Conservation (phyloP, 805 yeast species). For the Kregervanrija fluxuum region DNA sequence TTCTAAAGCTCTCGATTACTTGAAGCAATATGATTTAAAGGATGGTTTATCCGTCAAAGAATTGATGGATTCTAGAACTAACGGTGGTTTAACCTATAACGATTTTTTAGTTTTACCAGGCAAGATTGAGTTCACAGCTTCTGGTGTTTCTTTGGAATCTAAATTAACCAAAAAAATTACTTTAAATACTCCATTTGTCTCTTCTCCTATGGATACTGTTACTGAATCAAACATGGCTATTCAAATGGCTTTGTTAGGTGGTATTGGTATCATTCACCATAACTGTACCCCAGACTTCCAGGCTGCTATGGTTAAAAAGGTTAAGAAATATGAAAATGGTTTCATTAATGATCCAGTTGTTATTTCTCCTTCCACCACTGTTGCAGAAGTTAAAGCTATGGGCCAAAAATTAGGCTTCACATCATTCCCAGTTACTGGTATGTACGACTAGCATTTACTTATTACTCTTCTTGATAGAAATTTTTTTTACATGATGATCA, state of each 20-base stretch:
- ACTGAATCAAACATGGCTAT: constrained; percentile 98
- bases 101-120: constrained; percentile 96
- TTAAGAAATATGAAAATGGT: constrained; percentile 95
- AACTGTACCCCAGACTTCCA: constrained; percentile 95
- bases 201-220: constrained; percentile 99
- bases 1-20: constrained; percentile 59
- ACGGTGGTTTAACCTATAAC: constrained; percentile 97
- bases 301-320: constrained; percentile 96
- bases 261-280: constrained; percentile 98
- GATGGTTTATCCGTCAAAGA: constrained; percentile 83
- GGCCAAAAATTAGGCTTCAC: constrained; percentile 79
- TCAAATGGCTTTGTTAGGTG: constrained; percentile 96
- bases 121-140: constrained; percentile 81
- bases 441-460: constrained; percentile 33
- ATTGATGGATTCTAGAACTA: constrained; percentile 80
- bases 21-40: constrained; percentile 55
- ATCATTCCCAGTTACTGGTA: constrained; percentile 99
- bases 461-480: neutral
- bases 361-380: constrained; percentile 66
- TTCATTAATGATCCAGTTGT: constrained; percentile 93
- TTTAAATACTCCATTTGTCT: constrained; percentile 88
- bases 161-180: constrained; percentile 87
- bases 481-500: constrained; percentile 44
- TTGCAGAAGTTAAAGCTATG: constrained; percentile 71
- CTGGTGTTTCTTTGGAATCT: constrained; percentile 70